phyloP scores from a whole-genome alignment of 2,329 filamentous ascomycete species.

The Colletotrichum lentis region DNA sequence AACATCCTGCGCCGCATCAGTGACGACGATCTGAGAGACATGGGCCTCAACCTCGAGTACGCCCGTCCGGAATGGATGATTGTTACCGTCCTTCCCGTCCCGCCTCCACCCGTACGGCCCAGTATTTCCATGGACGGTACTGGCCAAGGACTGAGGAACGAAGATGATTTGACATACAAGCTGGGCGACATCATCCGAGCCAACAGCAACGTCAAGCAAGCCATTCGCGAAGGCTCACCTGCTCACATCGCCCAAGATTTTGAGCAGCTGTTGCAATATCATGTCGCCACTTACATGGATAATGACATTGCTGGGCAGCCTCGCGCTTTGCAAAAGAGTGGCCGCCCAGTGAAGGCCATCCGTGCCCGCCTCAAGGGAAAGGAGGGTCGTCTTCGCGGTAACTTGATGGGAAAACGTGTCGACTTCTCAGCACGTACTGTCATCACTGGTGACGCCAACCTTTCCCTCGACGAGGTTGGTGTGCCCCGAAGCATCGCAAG shows the following conservation, averaged over 20 bases:
- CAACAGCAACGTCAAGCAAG: constrained; percentile 92
- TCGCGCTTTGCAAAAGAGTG: constrained; percentile 94
- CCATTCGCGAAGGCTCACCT: constrained; percentile 89
- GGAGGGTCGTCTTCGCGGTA: constrained; percentile 95
- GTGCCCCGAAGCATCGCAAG: constrained; percentile 93
- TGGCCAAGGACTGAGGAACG: constrained; percentile 88
- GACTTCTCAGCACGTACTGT: constrained; percentile 99
- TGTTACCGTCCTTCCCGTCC: constrained; percentile 91
- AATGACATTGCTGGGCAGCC: constrained; percentile 98
- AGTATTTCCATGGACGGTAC: constrained; percentile 98
- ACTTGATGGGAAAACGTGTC: constrained; percentile 99
- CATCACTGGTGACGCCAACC: constrained; percentile 97
- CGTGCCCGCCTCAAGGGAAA: constrained; percentile 98
- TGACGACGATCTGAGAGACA: constrained; percentile 80
- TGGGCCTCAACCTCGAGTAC: constrained; percentile 94
- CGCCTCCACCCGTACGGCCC: constrained; percentile 92
- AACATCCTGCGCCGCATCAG: constrained; percentile 87
- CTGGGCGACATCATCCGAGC: constrained; percentile 97
- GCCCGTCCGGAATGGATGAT: constrained; percentile 99
- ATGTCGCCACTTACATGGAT: constrained; percentile 99
- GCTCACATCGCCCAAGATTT: constrained; percentile 92
- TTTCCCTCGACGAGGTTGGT: constrained; percentile 96
- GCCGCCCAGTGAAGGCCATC: constrained; percentile 94
- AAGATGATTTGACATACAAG: constrained; percentile 99
- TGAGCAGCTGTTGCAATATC: constrained; percentile 91